These are phyloP conservation scores for Rhizoclosmatium sp. DNA, from an alignment of 192 early-diverging fungal species.

Conservation along the genomic window DNA sequence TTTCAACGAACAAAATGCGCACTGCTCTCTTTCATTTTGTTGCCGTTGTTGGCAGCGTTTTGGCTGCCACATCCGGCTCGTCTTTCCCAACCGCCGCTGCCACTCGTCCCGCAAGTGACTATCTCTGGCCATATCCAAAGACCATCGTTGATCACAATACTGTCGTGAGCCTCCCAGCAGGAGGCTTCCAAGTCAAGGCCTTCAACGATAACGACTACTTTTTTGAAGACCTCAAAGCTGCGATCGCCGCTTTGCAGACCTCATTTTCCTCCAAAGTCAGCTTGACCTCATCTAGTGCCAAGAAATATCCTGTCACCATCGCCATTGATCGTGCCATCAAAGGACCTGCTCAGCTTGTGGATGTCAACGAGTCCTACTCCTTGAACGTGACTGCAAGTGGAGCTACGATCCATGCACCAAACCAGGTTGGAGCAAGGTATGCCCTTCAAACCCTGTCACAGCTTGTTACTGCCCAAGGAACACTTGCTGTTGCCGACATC, in stretches of 20 bases:
- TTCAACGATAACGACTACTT: neutral
- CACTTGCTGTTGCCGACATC: neutral
- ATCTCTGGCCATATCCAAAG: neutral
- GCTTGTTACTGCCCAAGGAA: slow-evolving; percentile 47
- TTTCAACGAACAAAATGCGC: no score
- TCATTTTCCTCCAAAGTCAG: neutral
- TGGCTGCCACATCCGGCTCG: neutral
- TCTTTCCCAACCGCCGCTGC: neutral
- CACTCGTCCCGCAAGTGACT: neutral
- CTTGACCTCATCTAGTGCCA: neutral
- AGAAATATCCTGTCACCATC: neutral
- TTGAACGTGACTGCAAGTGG: neutral
- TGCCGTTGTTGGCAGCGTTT: no score
- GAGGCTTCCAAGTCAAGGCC: neutral
- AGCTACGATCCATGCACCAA: slow-evolving; percentile 49
- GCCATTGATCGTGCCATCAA: neutral
- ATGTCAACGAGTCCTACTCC: neutral
- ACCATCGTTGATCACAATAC: neutral
- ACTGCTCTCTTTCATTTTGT: no score
- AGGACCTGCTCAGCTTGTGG: neutral
- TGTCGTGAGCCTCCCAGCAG: neutral
- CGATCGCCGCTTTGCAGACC: neutral
- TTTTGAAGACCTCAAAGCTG: neutral
- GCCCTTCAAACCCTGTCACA: slow-evolving; percentile 79
- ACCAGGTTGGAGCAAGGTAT: slow-evolving; percentile 75